Conservation (phyloP, 2,329 filamentous ascomycete genomes). For the Microcyclospora pomicola region DNA sequence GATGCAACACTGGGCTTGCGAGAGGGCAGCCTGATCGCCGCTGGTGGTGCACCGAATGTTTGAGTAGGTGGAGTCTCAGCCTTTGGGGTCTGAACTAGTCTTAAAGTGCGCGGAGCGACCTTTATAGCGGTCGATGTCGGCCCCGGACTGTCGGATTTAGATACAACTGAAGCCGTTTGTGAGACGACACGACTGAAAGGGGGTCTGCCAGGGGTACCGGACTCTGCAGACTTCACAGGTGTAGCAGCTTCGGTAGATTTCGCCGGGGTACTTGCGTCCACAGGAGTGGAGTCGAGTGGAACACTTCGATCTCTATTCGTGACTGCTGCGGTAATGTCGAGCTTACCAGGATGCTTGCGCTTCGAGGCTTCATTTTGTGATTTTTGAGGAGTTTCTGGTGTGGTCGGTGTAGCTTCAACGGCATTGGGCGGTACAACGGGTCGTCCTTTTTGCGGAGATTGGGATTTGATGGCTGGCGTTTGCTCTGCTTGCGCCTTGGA, state of each 20-base stretch:
- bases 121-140: conserved; percentile 33
- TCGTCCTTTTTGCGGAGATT: conserved; percentile 1
- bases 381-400: conserved; percentile 7
- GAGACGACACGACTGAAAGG: conserved; percentile 16
- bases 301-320: conserved; percentile 10
- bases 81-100: conserved; percentile 56
- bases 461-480: no score
- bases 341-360: conserved; percentile 31
- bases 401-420: conserved; percentile 1
- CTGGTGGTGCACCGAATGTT: conserved; percentile 23
- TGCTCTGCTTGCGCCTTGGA: no score
- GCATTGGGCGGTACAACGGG: conserved; percentile 6
- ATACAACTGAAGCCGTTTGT: conserved; percentile 38
- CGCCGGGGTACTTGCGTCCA: conserved; percentile 20
- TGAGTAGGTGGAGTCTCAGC: conserved; percentile 38
- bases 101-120: conserved; percentile 49
- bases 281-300: conserved; percentile 4
- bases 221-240: conserved; percentile 33
- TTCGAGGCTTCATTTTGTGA: conserved; percentile 13
- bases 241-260: conserved; percentile 18
- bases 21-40: conserved; percentile 29
- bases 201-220: conserved; percentile 2
- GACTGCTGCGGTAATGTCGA: conserved; percentile 32
- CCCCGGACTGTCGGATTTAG: conserved; percentile 40
- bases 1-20: conserved; percentile 43